Percentiles rank a stretch among this genome's conserved stretches.
Evolutionary conservation across 805 yeast genomes (phyloP).

Genomic region (Trichomonascus vanleenenianus): DNA sequence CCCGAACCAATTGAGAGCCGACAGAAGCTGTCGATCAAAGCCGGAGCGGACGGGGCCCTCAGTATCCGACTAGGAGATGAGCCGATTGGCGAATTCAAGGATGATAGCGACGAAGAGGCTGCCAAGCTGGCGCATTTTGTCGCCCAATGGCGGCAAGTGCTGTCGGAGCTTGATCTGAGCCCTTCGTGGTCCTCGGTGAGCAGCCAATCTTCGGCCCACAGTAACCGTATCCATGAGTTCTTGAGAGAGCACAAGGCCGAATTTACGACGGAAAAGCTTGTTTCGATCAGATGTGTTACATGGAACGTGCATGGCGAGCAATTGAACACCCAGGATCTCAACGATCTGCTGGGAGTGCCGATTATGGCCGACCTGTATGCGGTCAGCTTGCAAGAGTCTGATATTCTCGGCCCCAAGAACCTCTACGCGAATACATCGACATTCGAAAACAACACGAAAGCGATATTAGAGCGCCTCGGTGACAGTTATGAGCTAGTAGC

Average conservation of each 20-base stretch:
- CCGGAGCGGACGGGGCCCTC: background rate
- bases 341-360: slow-evolving; percentile 14
- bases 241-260: background rate
- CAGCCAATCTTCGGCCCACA: background rate
- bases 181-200: too few species aligned
- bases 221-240: slow-evolving; percentile 1
- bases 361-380: slow-evolving; percentile 29
- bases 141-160: slow-evolving; percentile 25
- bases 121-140: slow-evolving; percentile 22
- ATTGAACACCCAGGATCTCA: slow-evolving; percentile 16
- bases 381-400: slow-evolving; percentile 43
- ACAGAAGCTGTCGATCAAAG: slow-evolving; percentile 3
- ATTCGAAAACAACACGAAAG: slow-evolving; percentile 18
- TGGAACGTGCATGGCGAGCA: slow-evolving; percentile 28
- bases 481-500: slow-evolving; percentile 31
- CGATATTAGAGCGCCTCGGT: slow-evolving; percentile 21
- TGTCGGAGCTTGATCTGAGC: slow-evolving; percentile 12
- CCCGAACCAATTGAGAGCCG: slow-evolving; percentile 7
- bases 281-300: slow-evolving; percentile 21
- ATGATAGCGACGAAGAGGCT: slow-evolving; percentile 3
- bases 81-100: slow-evolving; percentile 2
- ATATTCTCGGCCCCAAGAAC: slow-evolving; percentile 35
- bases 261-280: slow-evolving; percentile 12
- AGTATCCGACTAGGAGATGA: slow-evolving; percentile 5
- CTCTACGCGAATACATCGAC: slow-evolving; percentile 28